These are phyloP conservation scores for Pyrus pyrifolia DNA, from an alignment of 306 rosid genomes.

Conservation along the genomic window DNA sequence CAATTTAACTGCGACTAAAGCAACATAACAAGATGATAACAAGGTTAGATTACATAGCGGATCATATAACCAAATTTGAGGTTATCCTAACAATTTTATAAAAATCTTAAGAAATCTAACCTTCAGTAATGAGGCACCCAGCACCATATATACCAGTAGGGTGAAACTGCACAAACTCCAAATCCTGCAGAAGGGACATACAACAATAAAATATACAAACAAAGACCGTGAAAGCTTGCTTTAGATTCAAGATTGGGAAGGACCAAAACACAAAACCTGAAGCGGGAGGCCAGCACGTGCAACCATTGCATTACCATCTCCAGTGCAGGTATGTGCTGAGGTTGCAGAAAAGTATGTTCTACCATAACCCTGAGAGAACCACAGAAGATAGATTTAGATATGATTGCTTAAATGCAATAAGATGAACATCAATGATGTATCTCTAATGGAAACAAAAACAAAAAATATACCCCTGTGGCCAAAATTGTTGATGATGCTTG, in stretches of 20 bases:
- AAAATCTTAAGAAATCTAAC: slow-evolving; percentile 29
- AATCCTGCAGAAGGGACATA: slow-evolving; percentile 48
- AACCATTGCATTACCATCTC: slow-evolving; percentile 97
- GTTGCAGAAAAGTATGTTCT: slow-evolving; percentile 90
- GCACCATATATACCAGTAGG: slow-evolving; percentile 98
- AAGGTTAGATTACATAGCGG: not conserved
- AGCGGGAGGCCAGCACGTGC: slow-evolving; percentile 93
- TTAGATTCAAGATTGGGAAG: slow-evolving; percentile 8
- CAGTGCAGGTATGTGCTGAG: slow-evolving; percentile 96
- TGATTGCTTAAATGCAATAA: not conserved
- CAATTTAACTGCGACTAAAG: not conserved
- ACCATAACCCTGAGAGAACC: slow-evolving; percentile 73
- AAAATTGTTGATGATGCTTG: slow-evolving; percentile 76
- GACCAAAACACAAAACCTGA: slow-evolving; percentile 46
- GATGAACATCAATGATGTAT: slow-evolving; percentile 8
- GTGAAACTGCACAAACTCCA: slow-evolving; percentile 97
- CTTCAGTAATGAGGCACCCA: slow-evolving; percentile 97
- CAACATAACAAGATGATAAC: not conserved
- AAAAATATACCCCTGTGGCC: slow-evolving; percentile 75
- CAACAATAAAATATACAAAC: not conserved
- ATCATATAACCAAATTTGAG: slow-evolving; percentile 1
- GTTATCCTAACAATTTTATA: not conserved
- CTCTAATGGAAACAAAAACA: not conserved
- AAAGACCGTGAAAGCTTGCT: slow-evolving; percentile 5
- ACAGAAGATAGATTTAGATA: slow-evolving; percentile 2